Evolutionary conservation across 2,329 filamentous ascomycete genomes (phyloP).

Genomic region (Penicillium fuscoglaucum): DNA sequence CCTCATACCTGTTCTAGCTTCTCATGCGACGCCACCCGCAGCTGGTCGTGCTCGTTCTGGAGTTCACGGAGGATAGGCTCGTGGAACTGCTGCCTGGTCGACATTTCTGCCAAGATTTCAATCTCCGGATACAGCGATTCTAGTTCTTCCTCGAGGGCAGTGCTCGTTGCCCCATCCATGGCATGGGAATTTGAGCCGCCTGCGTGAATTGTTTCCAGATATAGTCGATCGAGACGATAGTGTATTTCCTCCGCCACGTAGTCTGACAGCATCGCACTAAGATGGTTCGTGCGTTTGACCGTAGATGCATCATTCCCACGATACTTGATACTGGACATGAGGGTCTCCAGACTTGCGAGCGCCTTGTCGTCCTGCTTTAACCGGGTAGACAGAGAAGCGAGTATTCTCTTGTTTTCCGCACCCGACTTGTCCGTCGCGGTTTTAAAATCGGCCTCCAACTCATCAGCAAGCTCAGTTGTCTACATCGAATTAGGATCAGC

Average conservation of each 20-base stretch:
- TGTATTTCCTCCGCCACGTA: conserved; percentile 41
- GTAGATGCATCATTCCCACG: conserved; percentile 32
- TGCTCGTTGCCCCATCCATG: conserved; percentile 20
- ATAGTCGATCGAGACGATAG: conserved; percentile 43
- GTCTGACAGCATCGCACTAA: conserved; percentile 34
- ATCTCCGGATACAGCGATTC: conserved; percentile 44
- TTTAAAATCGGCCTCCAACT: conserved; percentile 35
- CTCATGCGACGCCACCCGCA: conserved; percentile 32
- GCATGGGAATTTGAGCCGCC: background rate
- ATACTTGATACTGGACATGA: conserved; percentile 31
- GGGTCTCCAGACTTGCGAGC: conserved; percentile 33
- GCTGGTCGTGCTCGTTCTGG: conserved; percentile 32
- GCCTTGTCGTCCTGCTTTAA: conserved; percentile 42
- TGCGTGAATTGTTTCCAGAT: conserved; percentile 33
- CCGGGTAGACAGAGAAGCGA: conserved; percentile 34
- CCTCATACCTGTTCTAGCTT: conserved; percentile 38
- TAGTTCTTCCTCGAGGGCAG: conserved; percentile 38
- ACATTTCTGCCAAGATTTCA: conserved; percentile 43
- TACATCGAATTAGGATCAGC: conserved; percentile 27
- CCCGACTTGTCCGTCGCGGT: conserved; percentile 33
- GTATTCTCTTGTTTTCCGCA: conserved; percentile 36
- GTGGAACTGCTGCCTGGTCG: conserved; percentile 45
- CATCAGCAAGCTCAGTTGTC: conserved; percentile 38
- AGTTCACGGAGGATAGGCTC: conserved; percentile 42
- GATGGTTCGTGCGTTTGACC: conserved; percentile 30